phyloP scores from a whole-genome alignment of 139 green algal species.

The Chlamydomonas applanata region DNA sequence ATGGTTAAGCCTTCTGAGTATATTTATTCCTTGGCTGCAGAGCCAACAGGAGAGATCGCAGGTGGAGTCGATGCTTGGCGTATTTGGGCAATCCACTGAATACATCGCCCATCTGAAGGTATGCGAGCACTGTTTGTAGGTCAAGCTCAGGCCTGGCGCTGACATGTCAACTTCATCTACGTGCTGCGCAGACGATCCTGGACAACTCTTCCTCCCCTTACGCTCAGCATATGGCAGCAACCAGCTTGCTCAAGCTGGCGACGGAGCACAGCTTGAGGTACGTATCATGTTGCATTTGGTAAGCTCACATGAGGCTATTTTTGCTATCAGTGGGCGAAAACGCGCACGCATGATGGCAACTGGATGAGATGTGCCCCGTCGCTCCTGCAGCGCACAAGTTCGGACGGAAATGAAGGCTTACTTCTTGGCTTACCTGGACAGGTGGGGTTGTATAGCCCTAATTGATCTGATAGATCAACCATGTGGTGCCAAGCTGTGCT shows the following conservation, averaged over 20 bases:
- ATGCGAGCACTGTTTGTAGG: background rate
- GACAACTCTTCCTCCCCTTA: slow-evolving; percentile 88
- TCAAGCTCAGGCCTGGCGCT: too few relatives aligned
- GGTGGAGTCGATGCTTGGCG: slow-evolving; percentile 78
- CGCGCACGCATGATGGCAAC: too few relatives aligned
- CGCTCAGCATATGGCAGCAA: slow-evolving; percentile 89
- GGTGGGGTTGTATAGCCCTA: slow-evolving; percentile 26
- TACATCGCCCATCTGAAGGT: slow-evolving; percentile 90
- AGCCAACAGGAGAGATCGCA: slow-evolving; percentile 76
- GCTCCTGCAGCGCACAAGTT: slow-evolving; percentile 42
- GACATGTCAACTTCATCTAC: background rate
- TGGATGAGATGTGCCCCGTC: too few relatives aligned
- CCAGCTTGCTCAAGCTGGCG: slow-evolving; percentile 87
- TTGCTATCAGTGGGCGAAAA: too few relatives aligned
- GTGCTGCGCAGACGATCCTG: slow-evolving; percentile 75
- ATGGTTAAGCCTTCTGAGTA: background rate
- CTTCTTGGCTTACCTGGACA: slow-evolving; percentile 83
- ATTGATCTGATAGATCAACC: background rate
- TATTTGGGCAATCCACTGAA: slow-evolving; percentile 85
- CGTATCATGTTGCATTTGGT: background rate
- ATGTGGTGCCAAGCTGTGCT: slow-evolving; percentile 19
- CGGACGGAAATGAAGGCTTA: slow-evolving; percentile 85
- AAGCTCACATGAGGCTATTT: background rate
- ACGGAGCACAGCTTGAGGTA: slow-evolving; percentile 86
- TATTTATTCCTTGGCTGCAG: slow-evolving; percentile 38